Conservation (phyloP, 2,329 filamentous ascomycete genomes). For the Iodosphaeria phyllophila region DNA sequence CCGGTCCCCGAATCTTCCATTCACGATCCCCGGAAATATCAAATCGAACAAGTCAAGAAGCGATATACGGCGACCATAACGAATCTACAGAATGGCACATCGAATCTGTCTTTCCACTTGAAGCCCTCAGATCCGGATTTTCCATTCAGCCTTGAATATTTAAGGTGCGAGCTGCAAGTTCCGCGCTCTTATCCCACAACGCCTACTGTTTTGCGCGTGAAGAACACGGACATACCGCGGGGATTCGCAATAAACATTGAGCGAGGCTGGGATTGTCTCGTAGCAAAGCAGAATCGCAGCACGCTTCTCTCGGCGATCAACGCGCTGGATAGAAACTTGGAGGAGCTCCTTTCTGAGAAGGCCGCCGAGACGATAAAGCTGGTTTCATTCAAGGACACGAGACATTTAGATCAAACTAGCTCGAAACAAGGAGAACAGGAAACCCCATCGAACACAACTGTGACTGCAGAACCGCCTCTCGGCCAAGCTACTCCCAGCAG, state of each 20-base stretch:
- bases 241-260: conserved; percentile 64
- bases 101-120: conserved; percentile 44
- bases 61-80: conserved; percentile 37
- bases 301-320: conserved; percentile 51
- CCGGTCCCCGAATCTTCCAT: conserved; percentile 46
- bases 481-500: conserved; percentile 4
- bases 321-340: conserved; percentile 52
- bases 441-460: conserved; percentile 2
- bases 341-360: conserved; percentile 47
- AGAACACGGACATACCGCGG: conserved; percentile 49
- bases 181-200: conserved; percentile 42
- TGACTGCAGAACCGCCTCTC: not conserved
- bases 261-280: conserved; percentile 49
- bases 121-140: conserved; percentile 68
- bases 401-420: conserved; percentile 18
- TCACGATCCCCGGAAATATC: conserved; percentile 53
- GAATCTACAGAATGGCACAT: conserved; percentile 25
- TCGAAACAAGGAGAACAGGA: conserved; percentile 5
- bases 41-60: conserved; percentile 52
- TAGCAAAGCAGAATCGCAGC: conserved; percentile 27
- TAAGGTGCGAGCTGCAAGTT: conserved; percentile 50
- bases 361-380: conserved; percentile 58
- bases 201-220: conserved; percentile 40
- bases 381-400: conserved; percentile 38
- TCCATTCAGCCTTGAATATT: conserved; percentile 52